Percentiles rank a stretch among this genome's conserved stretches.
Conservation (phyloP, 2,329 filamentous ascomycete species). For the Fusarium chuoi region DNA sequence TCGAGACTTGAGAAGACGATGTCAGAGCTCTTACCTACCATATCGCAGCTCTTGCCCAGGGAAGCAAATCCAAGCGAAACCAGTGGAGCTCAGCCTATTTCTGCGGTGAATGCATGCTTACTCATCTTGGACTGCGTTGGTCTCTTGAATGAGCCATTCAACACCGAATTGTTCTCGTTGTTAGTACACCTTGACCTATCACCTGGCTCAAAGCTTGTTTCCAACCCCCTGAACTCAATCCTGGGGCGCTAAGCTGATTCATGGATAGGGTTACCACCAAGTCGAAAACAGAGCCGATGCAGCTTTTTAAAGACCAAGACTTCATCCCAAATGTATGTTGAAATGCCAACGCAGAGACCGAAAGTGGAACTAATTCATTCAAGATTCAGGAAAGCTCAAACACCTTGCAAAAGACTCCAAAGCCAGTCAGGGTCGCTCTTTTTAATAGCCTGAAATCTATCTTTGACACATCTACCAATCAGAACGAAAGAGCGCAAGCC, state of each 20-base stretch:
- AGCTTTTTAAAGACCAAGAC: background rate
- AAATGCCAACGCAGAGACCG: fast-evolving
- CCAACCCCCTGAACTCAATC: background rate
- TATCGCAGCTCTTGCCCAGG: background rate
- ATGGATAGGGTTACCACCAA: background rate
- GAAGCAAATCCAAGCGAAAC: background rate
- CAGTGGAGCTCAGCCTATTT: background rate
- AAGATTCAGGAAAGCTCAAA: background rate
- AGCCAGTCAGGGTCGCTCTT: background rate
- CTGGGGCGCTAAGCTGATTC: background rate
- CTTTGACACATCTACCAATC: background rate
- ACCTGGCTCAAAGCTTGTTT: fast-evolving
- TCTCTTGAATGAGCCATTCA: background rate
- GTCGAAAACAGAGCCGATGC: background rate
- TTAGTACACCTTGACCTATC: fast-evolving
- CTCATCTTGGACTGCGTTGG: background rate
- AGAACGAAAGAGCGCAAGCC: background rate
- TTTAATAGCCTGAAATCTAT: background rate
- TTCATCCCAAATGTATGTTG: background rate
- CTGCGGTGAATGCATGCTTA: background rate
- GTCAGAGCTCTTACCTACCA: background rate
- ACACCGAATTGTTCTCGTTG: background rate
- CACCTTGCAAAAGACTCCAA: background rate
- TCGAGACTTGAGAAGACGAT: background rate
- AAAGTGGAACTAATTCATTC: background rate